Evolutionary conservation across 768 basidiomycete species (phyloP).

Genomic region (Boletus eberwhitei): DNA sequence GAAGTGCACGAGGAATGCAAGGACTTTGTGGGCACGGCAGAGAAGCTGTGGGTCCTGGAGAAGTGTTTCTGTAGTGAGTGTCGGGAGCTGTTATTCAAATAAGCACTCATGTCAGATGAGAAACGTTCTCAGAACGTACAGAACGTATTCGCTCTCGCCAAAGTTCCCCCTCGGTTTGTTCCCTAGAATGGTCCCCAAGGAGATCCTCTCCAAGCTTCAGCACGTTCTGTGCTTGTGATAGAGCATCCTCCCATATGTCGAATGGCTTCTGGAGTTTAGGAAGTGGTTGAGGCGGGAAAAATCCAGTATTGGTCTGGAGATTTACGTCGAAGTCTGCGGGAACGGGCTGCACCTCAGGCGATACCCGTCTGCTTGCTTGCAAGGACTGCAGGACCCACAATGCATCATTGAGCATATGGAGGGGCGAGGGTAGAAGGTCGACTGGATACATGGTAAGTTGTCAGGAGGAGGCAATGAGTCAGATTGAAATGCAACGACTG

Average conservation of each 20-base stretch:
- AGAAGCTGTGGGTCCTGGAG: slow-evolving; percentile 54
- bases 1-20: slow-evolving; percentile 87
- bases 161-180: slow-evolving; percentile 51
- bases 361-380: slow-evolving; percentile 31
- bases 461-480: not conserved
- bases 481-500: slow-evolving; percentile 4
- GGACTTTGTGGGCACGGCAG: slow-evolving; percentile 84
- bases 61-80: slow-evolving; percentile 56
- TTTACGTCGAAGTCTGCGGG: slow-evolving; percentile 52
- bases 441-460: slow-evolving; percentile 25
- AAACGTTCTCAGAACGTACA: slow-evolving; percentile 43
- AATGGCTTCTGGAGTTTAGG: slow-evolving; percentile 53
- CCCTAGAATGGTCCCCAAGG: slow-evolving; percentile 43
- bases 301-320: slow-evolving; percentile 59
- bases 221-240: slow-evolving; percentile 48
- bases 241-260: slow-evolving; percentile 68
- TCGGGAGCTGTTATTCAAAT: slow-evolving; percentile 56
- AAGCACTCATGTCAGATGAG: slow-evolving; percentile 6
- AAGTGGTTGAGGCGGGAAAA: slow-evolving; percentile 71
- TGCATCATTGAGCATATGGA: slow-evolving; percentile 47
- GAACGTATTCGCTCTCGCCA: slow-evolving; percentile 66
- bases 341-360: slow-evolving; percentile 32
- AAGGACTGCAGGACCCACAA: slow-evolving; percentile 46
- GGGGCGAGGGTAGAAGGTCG: slow-evolving; percentile 51
- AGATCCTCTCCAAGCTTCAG: slow-evolving; percentile 59